phyloP scores from a whole-genome alignment of 306 rosid species.

The Calophaca sinica region DNA sequence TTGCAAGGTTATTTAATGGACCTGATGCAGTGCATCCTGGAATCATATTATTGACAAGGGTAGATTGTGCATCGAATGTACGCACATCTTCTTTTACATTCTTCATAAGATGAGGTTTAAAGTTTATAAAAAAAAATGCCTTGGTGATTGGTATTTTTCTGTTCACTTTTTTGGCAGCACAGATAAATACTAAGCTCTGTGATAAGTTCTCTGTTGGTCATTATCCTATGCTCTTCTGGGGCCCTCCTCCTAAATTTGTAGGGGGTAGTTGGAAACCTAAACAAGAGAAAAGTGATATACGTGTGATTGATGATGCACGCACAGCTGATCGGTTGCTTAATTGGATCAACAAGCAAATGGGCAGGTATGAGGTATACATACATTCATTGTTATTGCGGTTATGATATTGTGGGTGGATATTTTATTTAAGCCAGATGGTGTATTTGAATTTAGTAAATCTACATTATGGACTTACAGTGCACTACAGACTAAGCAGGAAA shows the following conservation, averaged over 20 bases:
- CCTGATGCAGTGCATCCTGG: conserved; percentile 96
- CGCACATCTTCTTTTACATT: conserved; percentile 35
- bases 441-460: conserved; percentile 23
- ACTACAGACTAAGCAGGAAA: conserved; percentile 27
- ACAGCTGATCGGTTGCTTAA: conserved; percentile 81
- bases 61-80: conserved; percentile 95
- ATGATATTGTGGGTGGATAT: conserved; percentile 19
- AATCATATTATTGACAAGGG: conserved; percentile 82
- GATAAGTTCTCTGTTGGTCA: conserved; percentile 91
- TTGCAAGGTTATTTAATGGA: conserved; percentile 97
- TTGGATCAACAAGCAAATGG: conserved; percentile 87
- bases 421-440: conserved; percentile 26
- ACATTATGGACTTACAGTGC: background rate
- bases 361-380: conserved; percentile 72
- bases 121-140: conserved; percentile 30
- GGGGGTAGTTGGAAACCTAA: conserved; percentile 78
- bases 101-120: conserved; percentile 7
- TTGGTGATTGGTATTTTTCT: conserved; percentile 54
- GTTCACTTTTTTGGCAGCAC: conserved; percentile 85
- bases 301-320: conserved; percentile 66
- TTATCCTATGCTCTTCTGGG: conserved; percentile 98
- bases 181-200: conserved; percentile 91
- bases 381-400: conserved; percentile 33
- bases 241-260: conserved; percentile 84
- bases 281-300: conserved; percentile 74